These are phyloP conservation scores for Boechera divaricarpa DNA, from an alignment of 345 rosid genomes.

Conservation along the genomic window DNA sequence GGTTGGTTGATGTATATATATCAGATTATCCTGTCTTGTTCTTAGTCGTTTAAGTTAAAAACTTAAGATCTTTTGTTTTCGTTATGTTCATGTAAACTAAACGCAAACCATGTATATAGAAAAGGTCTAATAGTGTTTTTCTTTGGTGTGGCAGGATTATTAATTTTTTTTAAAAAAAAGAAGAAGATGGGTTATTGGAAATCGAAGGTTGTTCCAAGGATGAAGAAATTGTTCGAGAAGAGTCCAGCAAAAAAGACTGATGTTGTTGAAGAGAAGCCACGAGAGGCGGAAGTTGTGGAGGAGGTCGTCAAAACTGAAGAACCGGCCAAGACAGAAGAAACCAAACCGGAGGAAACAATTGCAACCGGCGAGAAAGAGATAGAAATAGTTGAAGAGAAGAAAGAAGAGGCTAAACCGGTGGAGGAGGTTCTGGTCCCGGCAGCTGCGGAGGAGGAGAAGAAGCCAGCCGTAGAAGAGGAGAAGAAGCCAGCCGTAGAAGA, in stretches of 20 bases:
- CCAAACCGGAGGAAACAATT: slow-evolving; percentile 34
- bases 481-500: slow-evolving; percentile 34
- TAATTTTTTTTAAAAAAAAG: background rate
- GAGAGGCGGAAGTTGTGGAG: slow-evolving; percentile 44
- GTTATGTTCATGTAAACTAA: slow-evolving; percentile 4
- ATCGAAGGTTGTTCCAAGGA: slow-evolving; percentile 75
- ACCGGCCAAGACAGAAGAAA: slow-evolving; percentile 40
- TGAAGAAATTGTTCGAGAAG: slow-evolving; percentile 79
- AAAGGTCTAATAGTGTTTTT: background rate
- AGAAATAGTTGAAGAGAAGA: slow-evolving; percentile 56
- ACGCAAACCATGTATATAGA: background rate
- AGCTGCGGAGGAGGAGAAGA: slow-evolving; percentile 34
- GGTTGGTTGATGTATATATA: background rate
- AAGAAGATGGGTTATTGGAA: slow-evolving; percentile 76
- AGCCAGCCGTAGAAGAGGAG: slow-evolving; percentile 25
- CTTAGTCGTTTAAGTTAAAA: background rate
- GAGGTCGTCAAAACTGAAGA: slow-evolving; percentile 36
- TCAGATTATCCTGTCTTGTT: slow-evolving; percentile 17
- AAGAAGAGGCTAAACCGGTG: slow-evolving; percentile 44
- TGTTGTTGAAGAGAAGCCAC: slow-evolving; percentile 62
- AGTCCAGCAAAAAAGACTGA: slow-evolving; percentile 61
- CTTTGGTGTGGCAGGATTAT: slow-evolving; percentile 18
- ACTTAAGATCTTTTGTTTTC: slow-evolving; percentile 6
- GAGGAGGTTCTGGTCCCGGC: background rate
- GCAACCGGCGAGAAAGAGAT: slow-evolving; percentile 42